Evolutionary conservation across 176 grass and related monocot genomes (phyloP), one percentile per base, ranked within the genome.

Genomic region (Lolium multiflorum): DNA sequence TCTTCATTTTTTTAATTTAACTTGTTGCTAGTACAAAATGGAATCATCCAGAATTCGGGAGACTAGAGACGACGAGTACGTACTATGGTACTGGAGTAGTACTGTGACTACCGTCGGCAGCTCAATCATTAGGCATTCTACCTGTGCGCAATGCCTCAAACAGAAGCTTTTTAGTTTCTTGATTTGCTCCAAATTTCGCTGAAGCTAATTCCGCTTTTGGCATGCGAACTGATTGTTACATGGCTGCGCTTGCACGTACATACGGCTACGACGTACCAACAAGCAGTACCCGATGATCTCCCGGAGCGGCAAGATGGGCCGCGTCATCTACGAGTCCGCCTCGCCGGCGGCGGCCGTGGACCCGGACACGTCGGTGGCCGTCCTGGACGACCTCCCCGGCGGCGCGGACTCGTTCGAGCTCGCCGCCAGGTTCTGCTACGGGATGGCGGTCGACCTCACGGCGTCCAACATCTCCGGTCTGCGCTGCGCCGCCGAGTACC

Each of bases 381-480:
- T 90, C 20, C 76, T 99, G 17, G 89, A 89, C 39, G 94, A 96
- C 76, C 44, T 96, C 46, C 94, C 97, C 4, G 97, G 97, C 25
- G 90, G 90, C 25, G 75, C 94, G 1, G 90, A 67, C 0, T 88
- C 94, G 3, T 99, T 99, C 64, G 94, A 99, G 85, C 89, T 99
- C 67, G 92, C 97, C 8, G 94, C 94, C 11, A 88, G 95, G 76
- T 99, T 99, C 90, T 93, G 97, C 90, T 99, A 99, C 78, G 97
- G 92, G 43, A 94, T 99, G 61, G 94, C 97, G 7, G 97, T 99
- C 4, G 97, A 99, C 89, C 92, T 99, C 48, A 94, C 92, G 44
- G 92, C 94, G 55, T 39, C 76, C 39, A 99, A 94, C 92, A 99
- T 99, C 88, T 96, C 97, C 31, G 94, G 94, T 0, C 97, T 99